Conservation (phyloP, 2,329 filamentous ascomycete species). For the Cercospora citrullina region DNA sequence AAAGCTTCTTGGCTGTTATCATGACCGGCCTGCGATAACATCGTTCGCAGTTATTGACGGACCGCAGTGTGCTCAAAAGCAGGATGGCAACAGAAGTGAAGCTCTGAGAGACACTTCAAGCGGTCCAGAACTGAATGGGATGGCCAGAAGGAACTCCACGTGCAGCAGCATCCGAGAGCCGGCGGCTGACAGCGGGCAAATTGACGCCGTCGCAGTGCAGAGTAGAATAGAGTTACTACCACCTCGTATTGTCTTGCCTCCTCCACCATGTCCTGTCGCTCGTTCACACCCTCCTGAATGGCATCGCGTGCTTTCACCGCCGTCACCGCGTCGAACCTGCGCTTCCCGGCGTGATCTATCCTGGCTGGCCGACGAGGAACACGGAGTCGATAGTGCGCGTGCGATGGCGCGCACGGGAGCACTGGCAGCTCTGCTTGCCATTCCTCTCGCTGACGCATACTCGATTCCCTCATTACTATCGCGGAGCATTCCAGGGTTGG, state of each 20-base stretch:
- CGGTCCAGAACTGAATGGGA: background rate
- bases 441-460: conserved; percentile 10
- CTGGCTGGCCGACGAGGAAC: background rate
- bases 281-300: background rate
- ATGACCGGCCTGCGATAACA: background rate
- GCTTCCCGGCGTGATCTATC: background rate
- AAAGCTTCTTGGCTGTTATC: background rate
- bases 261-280: background rate
- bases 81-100: background rate
- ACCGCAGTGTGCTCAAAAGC: background rate
- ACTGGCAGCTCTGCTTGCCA: conserved; percentile 11
- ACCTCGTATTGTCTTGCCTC: conserved; percentile 1
- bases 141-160: background rate
- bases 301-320: background rate
- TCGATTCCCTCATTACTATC: conserved; percentile 10
- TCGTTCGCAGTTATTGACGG: background rate
- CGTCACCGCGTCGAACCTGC: background rate
- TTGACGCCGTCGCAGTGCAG: background rate
- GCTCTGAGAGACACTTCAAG: background rate
- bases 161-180: background rate
- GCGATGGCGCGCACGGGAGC: background rate
- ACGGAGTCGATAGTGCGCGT: background rate
- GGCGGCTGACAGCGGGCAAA: background rate
- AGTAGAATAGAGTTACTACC: background rate
- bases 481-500: conserved; percentile 7